Evolutionary conservation across 495 filamentous ascomycete genomes (phyloP), one percentile per base, ranked within the genome.

Genomic region (Penicillium coffeae): DNA sequence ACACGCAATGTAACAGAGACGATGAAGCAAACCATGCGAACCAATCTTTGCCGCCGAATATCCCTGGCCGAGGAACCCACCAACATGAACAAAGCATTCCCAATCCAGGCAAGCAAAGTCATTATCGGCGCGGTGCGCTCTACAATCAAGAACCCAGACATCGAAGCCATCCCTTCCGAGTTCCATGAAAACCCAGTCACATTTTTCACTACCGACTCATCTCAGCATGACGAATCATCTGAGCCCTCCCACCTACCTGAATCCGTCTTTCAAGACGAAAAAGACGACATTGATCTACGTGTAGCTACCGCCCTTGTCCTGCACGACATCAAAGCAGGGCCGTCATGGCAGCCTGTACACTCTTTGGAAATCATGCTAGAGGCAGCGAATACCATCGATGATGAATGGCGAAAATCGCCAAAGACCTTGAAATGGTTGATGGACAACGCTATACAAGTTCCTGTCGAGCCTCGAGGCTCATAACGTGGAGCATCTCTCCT

Each of bases 101-200:
- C 33, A 8, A 38, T 43, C 21, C 59, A 44, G 21, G 68, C 65
- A 1, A 71, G 69, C 38, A 72, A 72, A 45, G 54, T 73, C 47
- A 69, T 76, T 8, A 52, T 69, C 15, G 70, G 74, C 4, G 14
- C n/a, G n/a, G n/a, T 71, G 9, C 59, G 68, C 27, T 20, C 61
- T 6, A 52, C 62, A 10, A 38, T 44, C 18, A 22, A 8, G 27
- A 49, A 1, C 42, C 47, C 12, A 30, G n/a, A 63, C 20, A 21
- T 60, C 13, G 14, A 54, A 1, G 15, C 45, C 5, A 38, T 71
- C 1, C 69, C 72, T 1, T 18, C 53, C 10, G 60, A 70, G 27
- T 70, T 62, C 48, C 54, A 54, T 30, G 34, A 60, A 3, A 55
- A 64, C 32, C 69, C 66, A 4, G 5, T 30, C 25, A 4, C 1